phyloP scores from a whole-genome alignment of 2,329 filamentous ascomycete genomes.

The Diaporthe sp. region DNA sequence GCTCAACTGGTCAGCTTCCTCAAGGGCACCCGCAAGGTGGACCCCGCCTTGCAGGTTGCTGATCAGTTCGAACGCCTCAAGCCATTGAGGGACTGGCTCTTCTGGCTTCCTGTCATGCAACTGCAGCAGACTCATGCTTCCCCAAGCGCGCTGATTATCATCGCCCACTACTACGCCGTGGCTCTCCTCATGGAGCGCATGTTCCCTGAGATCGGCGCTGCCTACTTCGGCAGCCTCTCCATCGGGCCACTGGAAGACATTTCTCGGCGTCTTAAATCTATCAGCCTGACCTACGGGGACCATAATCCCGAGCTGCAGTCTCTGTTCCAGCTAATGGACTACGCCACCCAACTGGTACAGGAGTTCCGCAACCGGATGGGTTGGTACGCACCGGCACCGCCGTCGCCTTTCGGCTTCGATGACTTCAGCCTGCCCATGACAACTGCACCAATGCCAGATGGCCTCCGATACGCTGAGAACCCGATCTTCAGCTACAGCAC shows the following conservation, averaged over 20 bases:
- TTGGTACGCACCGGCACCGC: constrained; percentile 70
- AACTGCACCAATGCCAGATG: constrained; percentile 40
- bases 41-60: constrained; percentile 77
- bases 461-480: constrained; percentile 66
- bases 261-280: constrained; percentile 77
- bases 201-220: constrained; percentile 90
- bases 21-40: constrained; percentile 78
- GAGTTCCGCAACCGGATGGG: constrained; percentile 79
- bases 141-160: constrained; percentile 82
- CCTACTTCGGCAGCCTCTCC: constrained; percentile 87
- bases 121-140: constrained; percentile 83
- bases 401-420: constrained; percentile 59
- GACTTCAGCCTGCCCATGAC: constrained; percentile 54
- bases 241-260: constrained; percentile 89
- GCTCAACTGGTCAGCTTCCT: constrained; percentile 79
- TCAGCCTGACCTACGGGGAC: constrained; percentile 72
- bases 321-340: constrained; percentile 74
- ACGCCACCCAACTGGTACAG: constrained; percentile 76
- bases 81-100: constrained; percentile 90
- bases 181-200: constrained; percentile 90
- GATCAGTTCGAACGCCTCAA: constrained; percentile 93
- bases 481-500: constrained; percentile 74
- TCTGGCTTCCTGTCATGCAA: constrained; percentile 92
- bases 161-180: constrained; percentile 92
- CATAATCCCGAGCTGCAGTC: constrained; percentile 69